phyloP scores from a whole-genome alignment of 345 rosid species.

The Microthlaspi erraticum region DNA sequence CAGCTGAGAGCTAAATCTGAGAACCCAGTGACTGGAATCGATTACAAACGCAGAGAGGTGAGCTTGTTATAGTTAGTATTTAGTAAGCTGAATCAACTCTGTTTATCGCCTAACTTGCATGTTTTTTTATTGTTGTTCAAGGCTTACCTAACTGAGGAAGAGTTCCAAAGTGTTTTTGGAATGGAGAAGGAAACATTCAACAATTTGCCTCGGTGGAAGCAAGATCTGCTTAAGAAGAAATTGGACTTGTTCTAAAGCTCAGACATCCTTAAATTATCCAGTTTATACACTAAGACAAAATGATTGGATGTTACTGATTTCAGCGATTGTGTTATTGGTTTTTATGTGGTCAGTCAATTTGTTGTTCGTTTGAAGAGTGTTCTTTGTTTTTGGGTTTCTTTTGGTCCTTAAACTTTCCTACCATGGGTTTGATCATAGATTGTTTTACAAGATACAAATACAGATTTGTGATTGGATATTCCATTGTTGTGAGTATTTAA shows the following conservation, averaged over 20 bases:
- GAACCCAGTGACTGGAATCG: conserved; percentile 88
- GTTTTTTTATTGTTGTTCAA: conserved; percentile 35
- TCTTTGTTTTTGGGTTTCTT: conserved; percentile 13
- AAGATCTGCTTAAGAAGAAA: conserved; percentile 90
- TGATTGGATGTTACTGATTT: conserved; percentile 8
- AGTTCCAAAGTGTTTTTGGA: conserved; percentile 74
- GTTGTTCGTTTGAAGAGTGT: conserved; percentile 38
- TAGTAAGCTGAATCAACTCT: conserved; percentile 26
- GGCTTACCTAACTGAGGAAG: conserved; percentile 90
- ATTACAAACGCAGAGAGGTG: conserved; percentile 95
- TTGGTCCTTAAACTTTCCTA: no score
- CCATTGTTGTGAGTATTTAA: no score
- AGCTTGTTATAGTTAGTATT: conserved; percentile 30
- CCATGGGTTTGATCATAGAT: conserved; percentile 8
- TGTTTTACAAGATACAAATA: conserved; percentile 1
- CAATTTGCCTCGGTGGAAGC: conserved; percentile 95
- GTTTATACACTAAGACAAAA: conserved; percentile 24
- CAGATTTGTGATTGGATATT: conserved; percentile 22
- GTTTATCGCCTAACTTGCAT: conserved; percentile 1
- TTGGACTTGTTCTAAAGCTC: conserved; percentile 69
- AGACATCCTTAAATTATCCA: conserved; percentile 6
- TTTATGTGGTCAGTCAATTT: conserved; percentile 20
- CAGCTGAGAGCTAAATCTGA: conserved; percentile 87
- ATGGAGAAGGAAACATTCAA: conserved; percentile 77
- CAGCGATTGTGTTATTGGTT: conserved; percentile 11